These are phyloP conservation scores for Edaphochlamys debaryana DNA, from an alignment of 139 green algal genomes.

Conservation along the genomic window DNA sequence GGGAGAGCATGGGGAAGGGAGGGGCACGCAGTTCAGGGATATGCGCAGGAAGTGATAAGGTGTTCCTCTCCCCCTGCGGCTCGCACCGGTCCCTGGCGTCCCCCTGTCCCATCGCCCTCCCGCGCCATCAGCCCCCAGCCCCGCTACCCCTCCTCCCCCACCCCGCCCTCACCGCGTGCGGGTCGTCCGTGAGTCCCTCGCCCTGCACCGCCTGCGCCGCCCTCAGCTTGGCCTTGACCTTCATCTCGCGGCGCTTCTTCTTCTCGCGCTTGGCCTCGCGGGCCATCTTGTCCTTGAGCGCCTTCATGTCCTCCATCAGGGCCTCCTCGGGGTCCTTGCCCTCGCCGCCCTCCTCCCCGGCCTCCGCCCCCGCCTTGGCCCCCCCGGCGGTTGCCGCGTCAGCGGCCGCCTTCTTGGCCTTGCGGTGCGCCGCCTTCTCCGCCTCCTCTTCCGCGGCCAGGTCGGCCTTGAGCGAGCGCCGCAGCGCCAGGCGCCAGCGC, in stretches of 20 bases:
- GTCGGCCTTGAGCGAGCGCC: conserved; percentile 54
- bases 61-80: too few relatives aligned
- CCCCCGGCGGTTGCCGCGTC: too few relatives aligned
- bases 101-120: neutral
- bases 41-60: too few relatives aligned
- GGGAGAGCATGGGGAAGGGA: neutral
- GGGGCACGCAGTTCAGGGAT: too few relatives aligned
- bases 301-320: conserved; percentile 91
- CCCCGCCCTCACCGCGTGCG: conserved; percentile 32
- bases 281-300: conserved; percentile 77
- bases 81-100: neutral
- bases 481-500: conserved; percentile 73
- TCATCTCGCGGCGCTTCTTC: conserved; percentile 75
- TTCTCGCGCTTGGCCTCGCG: conserved; percentile 66
- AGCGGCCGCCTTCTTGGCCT: conserved; percentile 4
- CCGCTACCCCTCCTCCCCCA: neutral
- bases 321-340: conserved; percentile 72
- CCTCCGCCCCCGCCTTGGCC: conserved; percentile 26
- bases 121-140: conserved; percentile 4
- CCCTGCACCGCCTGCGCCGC: conserved; percentile 66
- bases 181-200: conserved; percentile 63
- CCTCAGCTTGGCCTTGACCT: conserved; percentile 82
- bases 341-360: neutral
- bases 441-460: conserved; percentile 53
- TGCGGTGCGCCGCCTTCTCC: neutral